Base-by-base conservation (phyloP, 2,329 filamentous ascomycete species). In the Alternaria alternata region DNA sequence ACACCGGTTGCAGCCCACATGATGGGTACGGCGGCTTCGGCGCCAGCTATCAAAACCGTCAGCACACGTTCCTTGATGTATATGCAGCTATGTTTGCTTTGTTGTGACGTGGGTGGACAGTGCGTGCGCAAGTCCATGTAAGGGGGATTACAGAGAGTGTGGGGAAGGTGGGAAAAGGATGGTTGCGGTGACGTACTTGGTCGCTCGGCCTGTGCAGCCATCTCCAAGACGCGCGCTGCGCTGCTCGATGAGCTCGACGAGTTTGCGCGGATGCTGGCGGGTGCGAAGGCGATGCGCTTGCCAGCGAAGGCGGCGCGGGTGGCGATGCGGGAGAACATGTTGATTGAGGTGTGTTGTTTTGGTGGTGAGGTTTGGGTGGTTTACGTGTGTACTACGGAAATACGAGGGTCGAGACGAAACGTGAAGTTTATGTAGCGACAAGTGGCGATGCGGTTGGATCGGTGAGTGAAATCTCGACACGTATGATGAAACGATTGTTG, bases 21-120 rank as follows among this genome's bases (percentile, higher is more conserved):
- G 20, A 74, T 47, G 20, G 75, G 75, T 8, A 78, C 70, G 6
- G 70, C 67, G 51, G 69, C 66, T 61, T 78, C 75, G 49, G 75
- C 51, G 9, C 68, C 57, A 34, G 22, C 70, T 74, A 38, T 5
- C 0, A 3, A 0, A 8, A 8, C 30, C 41, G 39, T 59, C 61
- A 62, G 54, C 18, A 30, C 11, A 7, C 0, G 18, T n/a, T 12
- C 26, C 28, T 5, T 3, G 11, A 36, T 36, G 32, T 36, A 36
- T 36, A 12, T 12, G 32, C 30, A 12, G 7, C 0, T n/a, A 7
- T 24, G 1, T 24, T 38, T 22, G 38, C 30, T 49, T 49, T 11
- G 5, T 49, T n/a, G 16, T 38, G 20, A 24, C 39, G 20, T 42
- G 39, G 18, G 3, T 41, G 18, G 38, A 22, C 18, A 41, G 38